Evolutionary conservation across 2,329 filamentous ascomycete species (phyloP).

Genomic region (Orbilia javanica): DNA sequence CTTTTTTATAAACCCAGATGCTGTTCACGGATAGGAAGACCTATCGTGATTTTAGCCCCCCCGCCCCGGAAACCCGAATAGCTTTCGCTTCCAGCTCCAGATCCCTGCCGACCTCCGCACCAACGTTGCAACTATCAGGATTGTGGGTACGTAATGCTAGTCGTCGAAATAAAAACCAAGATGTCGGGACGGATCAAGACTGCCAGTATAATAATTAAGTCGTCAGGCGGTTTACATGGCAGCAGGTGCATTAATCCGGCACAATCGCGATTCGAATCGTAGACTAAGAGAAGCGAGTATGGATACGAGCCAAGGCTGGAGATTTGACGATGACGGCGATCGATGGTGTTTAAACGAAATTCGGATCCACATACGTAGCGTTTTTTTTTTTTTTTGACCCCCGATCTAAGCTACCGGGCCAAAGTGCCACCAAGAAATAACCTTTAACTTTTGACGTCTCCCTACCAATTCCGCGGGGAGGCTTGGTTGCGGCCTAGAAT

Average conservation of each 20-base stretch:
- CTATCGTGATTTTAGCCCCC: neutral
- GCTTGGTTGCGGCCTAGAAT: neutral
- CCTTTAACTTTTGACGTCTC: neutral
- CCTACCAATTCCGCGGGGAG: neutral
- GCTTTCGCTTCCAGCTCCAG: neutral
- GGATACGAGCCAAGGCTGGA: neutral
- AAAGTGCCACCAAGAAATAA: neutral
- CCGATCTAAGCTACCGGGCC: neutral
- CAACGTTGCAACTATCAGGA: neutral
- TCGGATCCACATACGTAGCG: neutral
- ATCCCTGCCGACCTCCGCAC: neutral
- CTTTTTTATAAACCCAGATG: neutral
- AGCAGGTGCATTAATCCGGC: neutral
- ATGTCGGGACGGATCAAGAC: neutral
- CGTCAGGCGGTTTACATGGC: neutral
- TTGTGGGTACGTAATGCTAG: neutral
- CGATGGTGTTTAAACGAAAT: conserved; percentile 7
- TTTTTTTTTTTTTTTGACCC: neutral
- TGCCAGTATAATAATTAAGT: neutral
- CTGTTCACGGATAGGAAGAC: neutral
- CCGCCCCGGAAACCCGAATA: neutral
- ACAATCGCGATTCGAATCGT: neutral
- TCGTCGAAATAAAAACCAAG: neutral
- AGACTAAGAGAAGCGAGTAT: neutral
- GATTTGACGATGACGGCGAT: neutral